Evolutionary conservation across 805 yeast species (phyloP).

Genomic region (Lipomyces oligophaga): DNA sequence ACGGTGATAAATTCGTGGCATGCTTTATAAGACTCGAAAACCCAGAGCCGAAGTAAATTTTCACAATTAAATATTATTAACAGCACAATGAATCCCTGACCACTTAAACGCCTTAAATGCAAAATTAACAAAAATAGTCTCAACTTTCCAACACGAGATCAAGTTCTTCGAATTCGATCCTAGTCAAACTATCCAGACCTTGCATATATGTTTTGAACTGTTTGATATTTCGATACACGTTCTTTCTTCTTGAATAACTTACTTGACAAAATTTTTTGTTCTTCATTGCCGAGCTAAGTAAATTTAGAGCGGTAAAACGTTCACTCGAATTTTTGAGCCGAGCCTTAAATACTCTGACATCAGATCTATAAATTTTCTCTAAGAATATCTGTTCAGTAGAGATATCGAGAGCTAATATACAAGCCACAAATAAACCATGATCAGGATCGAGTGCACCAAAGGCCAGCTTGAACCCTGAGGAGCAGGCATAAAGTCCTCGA

Average conservation of each 20-base stretch:
- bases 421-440: constrained; percentile 5
- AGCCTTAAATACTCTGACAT: constrained; percentile 9
- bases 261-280: constrained; percentile 7
- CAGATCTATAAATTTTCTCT: constrained; percentile 7
- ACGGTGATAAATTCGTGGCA: constrained; percentile 83
- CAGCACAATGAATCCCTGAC: not conserved
- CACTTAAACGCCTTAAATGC: not conserved
- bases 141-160: constrained; percentile 6
- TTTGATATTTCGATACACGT: constrained; percentile 8
- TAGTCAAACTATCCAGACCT: constrained; percentile 7
- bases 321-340: not conserved
- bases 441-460: constrained; percentile 17
- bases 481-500: constrained; percentile 1
- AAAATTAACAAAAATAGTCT: not conserved
- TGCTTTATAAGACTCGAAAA: constrained; percentile 43
- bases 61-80: not conserved
- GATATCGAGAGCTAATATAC: constrained; percentile 8
- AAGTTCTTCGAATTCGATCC: constrained; percentile 13
- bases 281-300: constrained; percentile 8
- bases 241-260: not conserved
- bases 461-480: constrained; percentile 9
- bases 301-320: constrained; percentile 5
- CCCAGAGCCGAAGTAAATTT: constrained; percentile 11
- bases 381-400: constrained; percentile 2
- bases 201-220: constrained; percentile 8